Evolutionary conservation across 1,139 yeast species (phyloP), one percentile per base, ranked within the genome.

Genomic region (Candida buenavistaensis): DNA sequence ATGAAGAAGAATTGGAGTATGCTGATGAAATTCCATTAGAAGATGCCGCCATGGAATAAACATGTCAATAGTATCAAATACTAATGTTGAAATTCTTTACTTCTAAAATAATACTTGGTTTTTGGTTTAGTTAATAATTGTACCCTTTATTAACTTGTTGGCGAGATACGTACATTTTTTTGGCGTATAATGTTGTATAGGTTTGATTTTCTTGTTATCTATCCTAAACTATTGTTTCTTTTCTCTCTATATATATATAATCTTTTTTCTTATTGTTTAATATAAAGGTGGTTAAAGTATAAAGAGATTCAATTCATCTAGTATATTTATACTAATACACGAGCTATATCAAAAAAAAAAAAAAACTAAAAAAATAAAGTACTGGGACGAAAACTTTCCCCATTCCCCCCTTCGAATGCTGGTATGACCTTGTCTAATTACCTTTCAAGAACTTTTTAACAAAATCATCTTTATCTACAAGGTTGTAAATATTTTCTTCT

Each of bases 361-460:
- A 5, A 24, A 14, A 8, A 24, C 7, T 14, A 8, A 6, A 13
- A n/a, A n/a, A n/a, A n/a, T n/a, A n/a, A n/a, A n/a, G n/a, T n/a
- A n/a, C n/a, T n/a, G n/a, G n/a, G n/a, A n/a, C n/a, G n/a, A n/a
- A n/a, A n/a, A n/a, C n/a, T n/a, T n/a, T n/a, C n/a, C n/a, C n/a
- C n/a, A n/a, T n/a, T n/a, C n/a, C n/a, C n/a, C n/a, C n/a, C n/a
- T n/a, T n/a, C n/a, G n/a, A n/a, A n/a, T n/a, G 11, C 24, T 22
- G 6, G 5, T 13, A 7, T n/a, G n/a, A n/a, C 13, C 13, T 14
- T 16, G 11, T 9, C 10, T 39, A 47, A 35, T 64, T 65, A 30
- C 87, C 87, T 59, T 80, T 79, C 54, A 86, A 75, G 71, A 86
- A 86, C 59, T 80, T 81, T 61, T 78, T 79, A 37, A 86, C 78